These are phyloP conservation scores for Exophiala bonariae DNA, from an alignment of 2,329 filamentous ascomycete genomes.

Conservation along the genomic window DNA sequence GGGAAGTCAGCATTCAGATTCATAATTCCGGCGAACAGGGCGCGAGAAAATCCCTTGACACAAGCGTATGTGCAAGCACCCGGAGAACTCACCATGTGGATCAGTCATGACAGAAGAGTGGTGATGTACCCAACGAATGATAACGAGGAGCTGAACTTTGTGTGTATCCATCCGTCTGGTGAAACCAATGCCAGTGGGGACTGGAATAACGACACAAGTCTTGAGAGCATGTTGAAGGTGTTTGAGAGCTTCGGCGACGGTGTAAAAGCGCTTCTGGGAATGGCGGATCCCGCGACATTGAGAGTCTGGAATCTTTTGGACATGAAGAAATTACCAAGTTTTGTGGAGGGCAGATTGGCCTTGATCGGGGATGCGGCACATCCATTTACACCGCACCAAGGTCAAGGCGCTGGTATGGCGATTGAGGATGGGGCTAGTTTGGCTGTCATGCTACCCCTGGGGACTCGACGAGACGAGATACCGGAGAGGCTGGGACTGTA, in stretches of 20 bases:
- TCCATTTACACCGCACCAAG: constrained; percentile 63
- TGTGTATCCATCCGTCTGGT: constrained; percentile 13
- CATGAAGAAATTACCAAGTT: constrained; percentile 59
- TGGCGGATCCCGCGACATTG: constrained; percentile 43
- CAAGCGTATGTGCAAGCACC: constrained; percentile 38
- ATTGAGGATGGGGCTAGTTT: constrained; percentile 34
- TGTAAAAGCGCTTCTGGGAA: background rate
- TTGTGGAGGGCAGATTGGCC: constrained; percentile 55
- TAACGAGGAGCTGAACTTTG: constrained; percentile 14
- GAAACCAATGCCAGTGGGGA: constrained; percentile 35
- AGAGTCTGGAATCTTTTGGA: constrained; percentile 62
- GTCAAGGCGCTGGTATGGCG: constrained; percentile 34
- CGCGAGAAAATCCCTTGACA: constrained; percentile 40
- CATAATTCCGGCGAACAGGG: constrained; percentile 31
- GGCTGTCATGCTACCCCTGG: constrained; percentile 18
- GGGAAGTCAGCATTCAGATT: constrained; percentile 37
- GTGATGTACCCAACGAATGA: constrained; percentile 29
- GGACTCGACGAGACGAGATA: constrained; percentile 41
- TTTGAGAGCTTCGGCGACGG: constrained; percentile 17
- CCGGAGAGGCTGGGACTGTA: constrained; percentile 60
- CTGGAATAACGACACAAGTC: constrained; percentile 13
- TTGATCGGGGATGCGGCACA: constrained; percentile 68
- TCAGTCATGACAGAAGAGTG: constrained; percentile 31
- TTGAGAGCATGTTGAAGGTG: constrained; percentile 29
- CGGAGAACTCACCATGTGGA: constrained; percentile 46